Evolutionary conservation across 306 rosid genomes (phyloP).

Genomic region (Medicago arabica): DNA sequence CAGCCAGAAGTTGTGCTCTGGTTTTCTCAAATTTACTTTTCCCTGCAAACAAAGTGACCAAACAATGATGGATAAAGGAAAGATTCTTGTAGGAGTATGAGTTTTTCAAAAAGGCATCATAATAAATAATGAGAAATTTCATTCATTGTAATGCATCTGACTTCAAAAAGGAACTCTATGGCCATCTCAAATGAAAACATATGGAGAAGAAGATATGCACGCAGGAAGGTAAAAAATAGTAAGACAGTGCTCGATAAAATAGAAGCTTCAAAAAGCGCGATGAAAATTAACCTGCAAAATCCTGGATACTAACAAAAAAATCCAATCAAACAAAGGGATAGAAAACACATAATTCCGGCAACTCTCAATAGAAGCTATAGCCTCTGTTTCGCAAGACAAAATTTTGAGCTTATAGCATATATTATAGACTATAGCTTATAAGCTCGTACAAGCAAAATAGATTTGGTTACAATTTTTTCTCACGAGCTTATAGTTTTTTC

Average conservation of each 20-base stretch:
- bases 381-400: too few relatives aligned
- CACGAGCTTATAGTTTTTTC: too few relatives aligned
- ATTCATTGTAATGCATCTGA: constrained; percentile 18
- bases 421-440: too few relatives aligned
- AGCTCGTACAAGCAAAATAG: too few relatives aligned
- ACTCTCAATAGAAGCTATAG: neutral
- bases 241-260: neutral
- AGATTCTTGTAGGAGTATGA: neutral
- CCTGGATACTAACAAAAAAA: neutral
- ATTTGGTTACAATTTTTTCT: too few relatives aligned
- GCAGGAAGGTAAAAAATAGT: neutral
- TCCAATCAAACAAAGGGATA: constrained; percentile 5
- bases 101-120: neutral
- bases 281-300: constrained; percentile 2
- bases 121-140: constrained; percentile 27
- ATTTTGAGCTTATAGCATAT: too few relatives aligned
- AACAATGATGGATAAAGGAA: constrained; percentile 9
- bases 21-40: constrained; percentile 76
- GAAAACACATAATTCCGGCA: constrained; percentile 15
- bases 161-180: constrained; percentile 15
- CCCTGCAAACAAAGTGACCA: constrained; percentile 62
- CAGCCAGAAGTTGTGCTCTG: constrained; percentile 90
- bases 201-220: constrained; percentile 1
- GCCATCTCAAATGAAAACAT: constrained; percentile 34
- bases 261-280: neutral